These are phyloP conservation scores for Termitomyces eurrhizus DNA, from an alignment of 768 basidiomycete genomes.

Conservation along the genomic window DNA sequence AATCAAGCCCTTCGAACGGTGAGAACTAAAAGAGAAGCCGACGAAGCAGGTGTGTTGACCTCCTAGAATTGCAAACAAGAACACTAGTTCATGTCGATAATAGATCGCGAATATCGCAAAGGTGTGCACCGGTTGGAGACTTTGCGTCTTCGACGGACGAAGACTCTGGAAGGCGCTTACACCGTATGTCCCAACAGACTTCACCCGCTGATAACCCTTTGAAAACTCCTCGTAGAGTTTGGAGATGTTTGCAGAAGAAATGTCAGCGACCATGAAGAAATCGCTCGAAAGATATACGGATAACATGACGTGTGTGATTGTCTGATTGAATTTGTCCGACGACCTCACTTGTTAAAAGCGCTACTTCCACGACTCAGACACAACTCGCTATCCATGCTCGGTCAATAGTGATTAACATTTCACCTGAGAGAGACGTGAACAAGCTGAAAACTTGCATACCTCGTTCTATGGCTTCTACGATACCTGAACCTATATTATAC, in stretches of 20 bases:
- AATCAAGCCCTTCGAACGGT: slow-evolving; percentile 70
- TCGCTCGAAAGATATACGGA: slow-evolving; percentile 74
- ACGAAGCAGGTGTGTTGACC: slow-evolving; percentile 70
- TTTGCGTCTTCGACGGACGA: slow-evolving; percentile 73
- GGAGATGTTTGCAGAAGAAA: slow-evolving; percentile 75
- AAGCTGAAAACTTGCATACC: slow-evolving; percentile 54
- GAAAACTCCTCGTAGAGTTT: slow-evolving; percentile 51
- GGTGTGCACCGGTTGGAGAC: slow-evolving; percentile 94
- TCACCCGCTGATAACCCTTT: neutral
- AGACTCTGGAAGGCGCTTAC: slow-evolving; percentile 79
- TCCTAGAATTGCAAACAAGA: neutral
- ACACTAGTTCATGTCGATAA: neutral
- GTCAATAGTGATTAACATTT: slow-evolving; percentile 59
- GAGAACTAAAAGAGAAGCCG: slow-evolving; percentile 83
- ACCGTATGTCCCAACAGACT: slow-evolving; percentile 43
- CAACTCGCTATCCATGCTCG: slow-evolving; percentile 68
- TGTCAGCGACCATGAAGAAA: slow-evolving; percentile 56
- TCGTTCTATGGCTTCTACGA: slow-evolving; percentile 57
- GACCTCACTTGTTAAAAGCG: slow-evolving; percentile 37
- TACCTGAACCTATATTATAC: slow-evolving; percentile 72
- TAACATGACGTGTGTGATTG: slow-evolving; percentile 60
- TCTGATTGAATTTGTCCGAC: neutral
- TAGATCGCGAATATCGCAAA: slow-evolving; percentile 88
- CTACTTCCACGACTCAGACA: slow-evolving; percentile 72
- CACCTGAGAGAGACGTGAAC: slow-evolving; percentile 64